These are phyloP conservation scores for Penicillium paxilli DNA, from an alignment of 495 filamentous ascomycete genomes.

Conservation along the genomic window DNA sequence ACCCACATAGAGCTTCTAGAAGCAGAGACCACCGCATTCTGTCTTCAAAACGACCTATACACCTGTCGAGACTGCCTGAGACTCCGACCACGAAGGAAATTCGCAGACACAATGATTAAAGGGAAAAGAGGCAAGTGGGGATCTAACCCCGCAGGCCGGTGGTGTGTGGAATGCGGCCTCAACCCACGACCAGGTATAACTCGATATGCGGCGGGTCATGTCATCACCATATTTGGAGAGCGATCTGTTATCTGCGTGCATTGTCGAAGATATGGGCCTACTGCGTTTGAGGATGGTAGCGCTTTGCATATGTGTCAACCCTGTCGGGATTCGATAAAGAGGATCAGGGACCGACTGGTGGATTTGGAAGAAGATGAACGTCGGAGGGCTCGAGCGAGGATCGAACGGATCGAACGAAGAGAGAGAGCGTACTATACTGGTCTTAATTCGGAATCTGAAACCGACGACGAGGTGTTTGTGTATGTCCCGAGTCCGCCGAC, in stretches of 20 bases:
- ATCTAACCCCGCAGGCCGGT: background rate
- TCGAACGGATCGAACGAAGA: background rate
- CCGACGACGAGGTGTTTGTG: constrained; percentile 1
- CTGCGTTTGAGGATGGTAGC: background rate
- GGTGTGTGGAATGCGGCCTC: constrained; percentile 9
- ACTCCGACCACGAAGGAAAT: constrained; percentile 8
- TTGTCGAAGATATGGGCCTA: background rate
- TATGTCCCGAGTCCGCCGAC: constrained; percentile 9
- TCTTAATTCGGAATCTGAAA: background rate
- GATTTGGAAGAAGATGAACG: background rate
- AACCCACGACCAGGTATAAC: constrained; percentile 4
- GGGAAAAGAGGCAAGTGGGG: constrained; percentile 6
- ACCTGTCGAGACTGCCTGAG: constrained; percentile 9
- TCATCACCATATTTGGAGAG: constrained; percentile 3
- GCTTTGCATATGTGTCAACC: background rate
- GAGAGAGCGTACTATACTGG: background rate
- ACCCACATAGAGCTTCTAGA: constrained; percentile 5
- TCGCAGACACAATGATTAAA: constrained; percentile 9
- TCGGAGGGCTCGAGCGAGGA: background rate
- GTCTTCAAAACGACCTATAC: constrained; percentile 7
- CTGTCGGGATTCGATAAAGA: background rate
- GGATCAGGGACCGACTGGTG: background rate
- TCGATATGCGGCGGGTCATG: constrained; percentile 3
- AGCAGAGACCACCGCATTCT: constrained; percentile 1
- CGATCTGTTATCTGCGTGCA: constrained; percentile 5